Evolutionary conservation across 164 flowering plant species (phyloP), one percentile per base, ranked within the genome.

Genomic region (Tetracentron sinense): DNA sequence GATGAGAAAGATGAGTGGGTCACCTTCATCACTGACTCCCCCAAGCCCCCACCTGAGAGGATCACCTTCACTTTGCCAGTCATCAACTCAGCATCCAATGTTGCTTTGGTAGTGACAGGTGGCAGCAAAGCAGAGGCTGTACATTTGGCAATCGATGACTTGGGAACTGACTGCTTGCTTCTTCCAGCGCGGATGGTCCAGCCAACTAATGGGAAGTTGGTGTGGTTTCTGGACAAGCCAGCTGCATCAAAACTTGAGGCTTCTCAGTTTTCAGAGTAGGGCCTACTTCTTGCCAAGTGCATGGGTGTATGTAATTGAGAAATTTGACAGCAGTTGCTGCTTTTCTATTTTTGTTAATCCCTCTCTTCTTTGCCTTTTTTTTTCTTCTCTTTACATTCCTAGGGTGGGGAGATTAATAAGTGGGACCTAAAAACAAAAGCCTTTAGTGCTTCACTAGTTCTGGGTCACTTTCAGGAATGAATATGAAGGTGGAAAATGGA

Each of bases 1-100:
- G 70, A 81, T 5, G 85, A 76, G 71, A 80, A 70, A 53, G 73
- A 78, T 19, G 82, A 81, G 7, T 89, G 96, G 96, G 86, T 89
- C 20, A 83, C 90, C n/a, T 89, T 71, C 61, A 78, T 89, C 23
- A 83, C 81, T 7, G 85, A 85, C 65, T 87, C 96, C 46, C 92
- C 95, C 19, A 75, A 83, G 68, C 80, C 96, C 26, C 96, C 92
- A 47, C 96, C 90, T 0, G 90, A 86, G 78, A 72, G 92, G 59
- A 86, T 86, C 72, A 87, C 96, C 1, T 86, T 89, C 75, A 89
- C 96, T 27, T 55, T 89, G 57, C 96, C 96, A 6, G 92, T 89
- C 61, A 83, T 89, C 79, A 89, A 87, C 72, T 85, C 89, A 0
- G 85, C 92, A 0, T 73, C 96, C 61, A 79, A 85, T 67, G 90